phyloP scores from a whole-genome alignment of 352 stramenopile genomes.

The Globisporangium canariense region DNA sequence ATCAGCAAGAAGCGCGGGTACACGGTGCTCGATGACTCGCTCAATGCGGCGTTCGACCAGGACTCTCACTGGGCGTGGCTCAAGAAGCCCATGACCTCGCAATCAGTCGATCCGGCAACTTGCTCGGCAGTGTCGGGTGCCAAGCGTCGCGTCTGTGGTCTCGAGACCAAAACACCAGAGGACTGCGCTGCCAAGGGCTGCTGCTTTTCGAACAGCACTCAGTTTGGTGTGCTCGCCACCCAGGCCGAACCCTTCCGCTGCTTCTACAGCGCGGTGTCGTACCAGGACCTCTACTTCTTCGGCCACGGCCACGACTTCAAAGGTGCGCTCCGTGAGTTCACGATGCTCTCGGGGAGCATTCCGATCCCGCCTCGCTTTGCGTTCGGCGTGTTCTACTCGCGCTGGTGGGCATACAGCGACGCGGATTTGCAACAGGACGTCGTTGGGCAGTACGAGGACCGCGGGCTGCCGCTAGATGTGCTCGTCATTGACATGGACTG shows the following conservation, averaged over 20 bases:
- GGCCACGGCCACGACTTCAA: constrained; percentile 40
- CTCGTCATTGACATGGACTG: constrained; percentile 67
- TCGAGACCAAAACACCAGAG: constrained; percentile 19
- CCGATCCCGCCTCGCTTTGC: constrained; percentile 30
- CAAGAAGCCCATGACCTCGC: neutral
- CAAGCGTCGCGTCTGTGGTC: constrained; percentile 24
- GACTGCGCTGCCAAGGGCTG: constrained; percentile 27
- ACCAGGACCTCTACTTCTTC: constrained; percentile 51
- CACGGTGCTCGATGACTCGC: constrained; percentile 34
- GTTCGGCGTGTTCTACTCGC: constrained; percentile 48
- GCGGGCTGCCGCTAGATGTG: constrained; percentile 40
- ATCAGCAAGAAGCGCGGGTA: constrained; percentile 32
- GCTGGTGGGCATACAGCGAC: constrained; percentile 47
- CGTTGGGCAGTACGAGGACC: constrained; percentile 27
- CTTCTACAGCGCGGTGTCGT: constrained; percentile 30
- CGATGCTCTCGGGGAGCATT: constrained; percentile 26
- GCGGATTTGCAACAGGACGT: constrained; percentile 31
- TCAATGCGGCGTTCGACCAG: constrained; percentile 23
- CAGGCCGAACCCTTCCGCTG: constrained; percentile 20
- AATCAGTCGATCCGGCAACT: neutral
- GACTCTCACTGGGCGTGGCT: constrained; percentile 28
- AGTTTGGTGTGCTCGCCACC: constrained; percentile 1
- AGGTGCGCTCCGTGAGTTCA: constrained; percentile 39
- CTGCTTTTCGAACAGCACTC: constrained; percentile 20
- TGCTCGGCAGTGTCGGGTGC: constrained; percentile 16